Base-by-base conservation (phyloP, 169 alveolate species). In the Cryptosporidium viatorum region DNA sequence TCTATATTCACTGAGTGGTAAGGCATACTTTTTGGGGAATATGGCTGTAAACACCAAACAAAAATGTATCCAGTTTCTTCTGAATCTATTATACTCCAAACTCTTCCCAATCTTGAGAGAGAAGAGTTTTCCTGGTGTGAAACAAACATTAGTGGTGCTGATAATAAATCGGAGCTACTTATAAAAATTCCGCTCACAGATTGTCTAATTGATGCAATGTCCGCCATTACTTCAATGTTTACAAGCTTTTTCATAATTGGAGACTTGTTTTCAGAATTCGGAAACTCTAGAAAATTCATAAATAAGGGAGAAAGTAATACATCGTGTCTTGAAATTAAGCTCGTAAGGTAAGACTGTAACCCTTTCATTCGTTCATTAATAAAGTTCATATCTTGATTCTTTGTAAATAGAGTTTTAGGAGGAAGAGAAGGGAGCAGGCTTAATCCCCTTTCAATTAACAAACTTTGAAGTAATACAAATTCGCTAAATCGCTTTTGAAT, bases 21-120 rank as follows among this genome's bases (percentile, higher is more conserved):
- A n/a, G 45, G n/a, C 12, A 21, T 33, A 31, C 23, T 58, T 12
- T 48, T 48, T 16, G 41, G 14, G 33, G 37, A 29, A 39, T 33
- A 14, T 1, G 89, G 51, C 18, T 23, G 67, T 65, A 80, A 26
- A 41, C 70, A 29, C 89, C 89, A 80, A 6, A 62, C 45, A 62
- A 41, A 80, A 26, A 62, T 45, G 12, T 14, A 60, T 6, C 89
- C 89, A 26, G 75, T 39, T 37, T 80, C 89, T 23, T 80, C 89
- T 21, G 89, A 9, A n/a, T 80, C 89, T 9, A 80, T 80, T 18
- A 80, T 80, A 43, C 89, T 80, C 89, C 89, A 80, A 62, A 80
- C 89, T 80, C 45, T 80, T 0, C 89, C 89, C 39, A 80, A 45
- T 80, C 89, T 80, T 16, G 89, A 80, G 1, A 80, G 59, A 23